Conservation (phyloP, 2,329 filamentous ascomycete genomes). For the Sporothrix luriei region DNA sequence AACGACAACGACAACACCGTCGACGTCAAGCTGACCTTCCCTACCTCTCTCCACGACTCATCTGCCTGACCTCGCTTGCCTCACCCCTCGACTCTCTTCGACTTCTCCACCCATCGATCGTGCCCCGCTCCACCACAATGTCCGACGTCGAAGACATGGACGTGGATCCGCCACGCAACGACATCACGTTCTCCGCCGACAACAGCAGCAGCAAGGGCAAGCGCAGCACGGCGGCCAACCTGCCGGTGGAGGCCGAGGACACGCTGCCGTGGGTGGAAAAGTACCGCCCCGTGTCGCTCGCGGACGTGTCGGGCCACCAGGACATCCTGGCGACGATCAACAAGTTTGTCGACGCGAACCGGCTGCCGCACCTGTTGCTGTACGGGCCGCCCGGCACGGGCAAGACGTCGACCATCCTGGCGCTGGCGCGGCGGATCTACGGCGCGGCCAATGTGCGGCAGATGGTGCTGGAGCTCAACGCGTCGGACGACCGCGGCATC, state of each 20-base stretch:
- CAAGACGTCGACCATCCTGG: slow-evolving; percentile 95
- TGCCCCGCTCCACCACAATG: slow-evolving; percentile 46
- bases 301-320: slow-evolving; percentile 93
- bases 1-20: background rate
- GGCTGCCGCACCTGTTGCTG: slow-evolving; percentile 90
- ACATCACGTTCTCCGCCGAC: slow-evolving; percentile 71
- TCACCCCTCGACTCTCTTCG: background rate
- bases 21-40: background rate
- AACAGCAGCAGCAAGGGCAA: slow-evolving; percentile 75
- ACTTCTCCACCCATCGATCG: background rate
- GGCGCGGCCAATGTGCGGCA: slow-evolving; percentile 90
- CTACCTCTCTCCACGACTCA: background rate
- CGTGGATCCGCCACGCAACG: slow-evolving; percentile 54
- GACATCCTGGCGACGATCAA: slow-evolving; percentile 98
- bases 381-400: slow-evolving; percentile 96
- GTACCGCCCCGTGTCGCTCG: slow-evolving; percentile 84
- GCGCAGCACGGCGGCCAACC: slow-evolving; percentile 87
- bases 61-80: background rate
- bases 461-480: slow-evolving; percentile 98
- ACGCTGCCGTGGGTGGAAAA: slow-evolving; percentile 97
- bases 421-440: slow-evolving; percentile 90
- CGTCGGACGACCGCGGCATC: slow-evolving; percentile 95
- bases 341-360: slow-evolving; percentile 93
- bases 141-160: slow-evolving; percentile 66
- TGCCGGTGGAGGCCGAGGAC: slow-evolving; percentile 92